Evolutionary conservation across 83 land plant species (phyloP), one percentile per base, ranked within the genome.

Genomic region (Diphasiastrum complanatum): DNA sequence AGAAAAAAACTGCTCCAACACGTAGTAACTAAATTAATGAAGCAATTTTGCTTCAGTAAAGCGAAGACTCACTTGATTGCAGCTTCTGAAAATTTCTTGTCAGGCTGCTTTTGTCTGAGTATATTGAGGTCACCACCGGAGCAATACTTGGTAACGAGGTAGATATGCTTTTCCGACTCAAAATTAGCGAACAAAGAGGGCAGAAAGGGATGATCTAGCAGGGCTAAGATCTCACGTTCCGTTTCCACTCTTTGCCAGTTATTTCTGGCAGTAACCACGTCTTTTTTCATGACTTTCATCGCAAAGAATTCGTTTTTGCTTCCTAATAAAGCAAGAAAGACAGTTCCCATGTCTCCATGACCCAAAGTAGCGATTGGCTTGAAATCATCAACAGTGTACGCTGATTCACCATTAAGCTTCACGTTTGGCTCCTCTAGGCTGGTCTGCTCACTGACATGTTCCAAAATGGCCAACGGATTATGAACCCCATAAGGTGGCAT

Each of bases 281-380:
- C 33, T 33, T 54, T 54, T 28, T 54, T 54, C 33, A 54, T 54
- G 4, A 54, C 58, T n/a, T 54, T 54, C 58, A 54, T 26, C 6
- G 58, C 58, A 11, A 23, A 25, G 11, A 25, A 33, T 25, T 54
- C 36, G 11, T 25, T 25, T 3, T 28, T 54, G 33, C 25, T 54
- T 22, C 58, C 5, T 28, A 54, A n/a, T 6, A 28, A 12, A 10
- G 58, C 58, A 18, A 54, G 33, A 28, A 54, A 54, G 36, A 54
- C 58, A 22, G 58, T 54, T 8, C 58, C 58, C 58, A 54, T 54
- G 33, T 54, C 58, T 5, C 58, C 58, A 28, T 54, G 29, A 4
- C 58, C 58, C 24, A 54, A 33, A 28, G n/a, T 22, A 14, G 24
- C 29, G 33, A 54, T 10, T 10, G 58, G 36, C 11, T 23, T 54